These are phyloP conservation scores for Trebouxiophyceae sp. DNA, from an alignment of 163 green algal genomes.

Conservation along the genomic window DNA sequence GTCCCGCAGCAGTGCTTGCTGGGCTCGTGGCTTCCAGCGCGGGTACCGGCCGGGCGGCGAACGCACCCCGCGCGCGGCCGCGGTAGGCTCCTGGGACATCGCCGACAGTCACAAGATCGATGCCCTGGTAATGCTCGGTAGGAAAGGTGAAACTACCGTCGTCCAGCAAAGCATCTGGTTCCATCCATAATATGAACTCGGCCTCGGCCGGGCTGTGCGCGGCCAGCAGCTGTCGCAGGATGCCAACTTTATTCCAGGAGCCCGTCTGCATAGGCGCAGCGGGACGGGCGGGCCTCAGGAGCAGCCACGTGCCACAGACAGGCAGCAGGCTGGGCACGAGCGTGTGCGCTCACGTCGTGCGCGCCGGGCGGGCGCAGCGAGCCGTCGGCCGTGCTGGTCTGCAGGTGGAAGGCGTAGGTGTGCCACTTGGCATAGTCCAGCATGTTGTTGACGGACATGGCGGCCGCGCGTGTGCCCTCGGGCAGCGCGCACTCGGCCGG, in stretches of 20 bases:
- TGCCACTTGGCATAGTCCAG: background rate
- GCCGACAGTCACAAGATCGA: background rate
- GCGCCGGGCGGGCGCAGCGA: background rate
- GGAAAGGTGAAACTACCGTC: background rate
- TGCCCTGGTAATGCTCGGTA: background rate
- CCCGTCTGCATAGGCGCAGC: background rate
- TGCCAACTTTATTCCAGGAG: background rate
- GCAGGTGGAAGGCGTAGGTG: background rate
- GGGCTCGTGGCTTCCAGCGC: too few species aligned
- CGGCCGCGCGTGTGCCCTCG: background rate
- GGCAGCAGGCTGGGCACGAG: too few species aligned
- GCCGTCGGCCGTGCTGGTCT: background rate
- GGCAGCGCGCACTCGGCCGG: background rate
- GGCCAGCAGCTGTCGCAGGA: background rate
- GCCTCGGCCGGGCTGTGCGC: background rate
- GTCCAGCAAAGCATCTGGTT: background rate
- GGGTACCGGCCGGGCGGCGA: too few species aligned
- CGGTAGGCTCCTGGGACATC: background rate
- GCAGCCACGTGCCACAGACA: too few species aligned
- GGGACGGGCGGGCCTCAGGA: too few species aligned
- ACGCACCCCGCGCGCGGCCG: too few species aligned
- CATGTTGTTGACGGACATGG: background rate
- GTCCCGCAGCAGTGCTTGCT: too few species aligned
- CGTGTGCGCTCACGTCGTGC: background rate
- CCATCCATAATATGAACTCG: background rate